A percentile compares a stretch with the other conserved stretches of the same genome.
Evolutionary conservation across 306 rosid genomes (phyloP).

Genomic region (Bauhinia variegata): DNA sequence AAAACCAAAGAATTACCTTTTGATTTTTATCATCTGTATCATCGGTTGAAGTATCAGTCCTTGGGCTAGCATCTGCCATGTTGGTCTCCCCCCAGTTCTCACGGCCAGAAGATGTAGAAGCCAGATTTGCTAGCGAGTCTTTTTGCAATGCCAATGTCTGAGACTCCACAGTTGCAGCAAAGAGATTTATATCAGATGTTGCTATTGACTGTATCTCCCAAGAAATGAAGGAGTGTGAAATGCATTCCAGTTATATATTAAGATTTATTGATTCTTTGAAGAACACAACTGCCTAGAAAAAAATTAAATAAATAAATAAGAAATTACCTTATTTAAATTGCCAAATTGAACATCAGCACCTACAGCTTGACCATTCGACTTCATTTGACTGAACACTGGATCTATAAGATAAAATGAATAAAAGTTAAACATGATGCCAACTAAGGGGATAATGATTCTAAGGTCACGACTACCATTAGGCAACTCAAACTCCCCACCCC

Average conservation of each 20-base stretch:
- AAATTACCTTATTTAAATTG: constrained; percentile 65
- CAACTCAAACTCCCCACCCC: no score
- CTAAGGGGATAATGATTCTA: constrained; percentile 9
- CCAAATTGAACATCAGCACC: constrained; percentile 74
- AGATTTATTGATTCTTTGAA: constrained; percentile 35
- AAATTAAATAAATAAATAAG: no score
- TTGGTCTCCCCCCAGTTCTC: constrained; percentile 95
- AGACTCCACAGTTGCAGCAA: constrained; percentile 62
- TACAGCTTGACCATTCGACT: constrained; percentile 59
- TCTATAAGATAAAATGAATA: constrained; percentile 47
- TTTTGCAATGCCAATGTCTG: constrained; percentile 55
- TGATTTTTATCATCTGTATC: constrained; percentile 91
- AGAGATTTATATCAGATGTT: constrained; percentile 59
- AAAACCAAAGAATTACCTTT: constrained; percentile 55
- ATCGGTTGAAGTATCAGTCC: constrained; percentile 89
- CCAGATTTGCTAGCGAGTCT: constrained; percentile 54
- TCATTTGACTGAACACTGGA: constrained; percentile 71
- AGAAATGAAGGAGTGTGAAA: constrained; percentile 13
- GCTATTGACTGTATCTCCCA: constrained; percentile 55
- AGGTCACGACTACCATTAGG: background rate
- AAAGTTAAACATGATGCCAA: constrained; percentile 16
- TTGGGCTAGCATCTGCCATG: constrained; percentile 81
- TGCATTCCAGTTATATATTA: constrained; percentile 2
- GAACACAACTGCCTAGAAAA: constrained; percentile 3
- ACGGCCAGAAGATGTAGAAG: constrained; percentile 67